Percentiles rank a stretch among this genome's conserved stretches.
phyloP scores from a whole-genome alignment of 495 filamentous ascomycete species.

The Halenospora varia region DNA sequence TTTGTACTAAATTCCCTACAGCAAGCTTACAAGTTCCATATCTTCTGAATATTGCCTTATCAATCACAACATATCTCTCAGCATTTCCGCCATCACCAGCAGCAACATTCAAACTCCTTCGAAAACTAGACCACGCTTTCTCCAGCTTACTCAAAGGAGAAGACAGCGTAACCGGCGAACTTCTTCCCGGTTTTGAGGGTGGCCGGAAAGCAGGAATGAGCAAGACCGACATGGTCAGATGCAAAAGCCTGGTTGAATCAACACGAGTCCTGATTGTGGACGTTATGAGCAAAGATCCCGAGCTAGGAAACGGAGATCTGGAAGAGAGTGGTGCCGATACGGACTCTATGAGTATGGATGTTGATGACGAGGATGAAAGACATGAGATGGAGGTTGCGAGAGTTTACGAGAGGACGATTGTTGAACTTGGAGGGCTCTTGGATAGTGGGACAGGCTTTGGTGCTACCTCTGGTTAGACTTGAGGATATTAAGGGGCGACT shows the following conservation, averaged over 20 bases:
- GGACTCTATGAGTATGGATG: slow-evolving; percentile 34
- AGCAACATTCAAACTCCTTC: slow-evolving; percentile 61
- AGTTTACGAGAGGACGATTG: slow-evolving; percentile 76
- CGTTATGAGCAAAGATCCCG: slow-evolving; percentile 40
- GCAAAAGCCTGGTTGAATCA: slow-evolving; percentile 70
- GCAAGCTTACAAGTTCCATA: slow-evolving; percentile 81
- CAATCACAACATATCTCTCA: slow-evolving; percentile 60
- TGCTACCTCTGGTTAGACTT: neutral
- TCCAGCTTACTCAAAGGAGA: slow-evolving; percentile 62
- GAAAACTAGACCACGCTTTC: slow-evolving; percentile 77
- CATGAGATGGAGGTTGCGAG: slow-evolving; percentile 62
- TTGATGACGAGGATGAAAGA: slow-evolving; percentile 34
- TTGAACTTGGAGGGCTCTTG: slow-evolving; percentile 42
- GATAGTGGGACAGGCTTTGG: slow-evolving; percentile 12
- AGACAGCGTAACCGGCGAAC: slow-evolving; percentile 59
- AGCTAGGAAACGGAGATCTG: slow-evolving; percentile 16
- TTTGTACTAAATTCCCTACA: slow-evolving; percentile 3
- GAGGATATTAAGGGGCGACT: neutral
- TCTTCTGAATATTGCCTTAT: slow-evolving; percentile 69
- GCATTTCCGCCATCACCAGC: slow-evolving; percentile 63
- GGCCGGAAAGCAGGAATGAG: slow-evolving; percentile 46
- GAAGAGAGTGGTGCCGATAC: slow-evolving; percentile 33
- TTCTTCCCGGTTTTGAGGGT: slow-evolving; percentile 63
- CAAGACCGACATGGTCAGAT: slow-evolving; percentile 77
- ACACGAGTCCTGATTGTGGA: slow-evolving; percentile 64